A percentile compares a stretch with the other conserved stretches of the same genome.
Conservation (phyloP, 352 stramenopile species). For the Globisporangium cederbergense region DNA sequence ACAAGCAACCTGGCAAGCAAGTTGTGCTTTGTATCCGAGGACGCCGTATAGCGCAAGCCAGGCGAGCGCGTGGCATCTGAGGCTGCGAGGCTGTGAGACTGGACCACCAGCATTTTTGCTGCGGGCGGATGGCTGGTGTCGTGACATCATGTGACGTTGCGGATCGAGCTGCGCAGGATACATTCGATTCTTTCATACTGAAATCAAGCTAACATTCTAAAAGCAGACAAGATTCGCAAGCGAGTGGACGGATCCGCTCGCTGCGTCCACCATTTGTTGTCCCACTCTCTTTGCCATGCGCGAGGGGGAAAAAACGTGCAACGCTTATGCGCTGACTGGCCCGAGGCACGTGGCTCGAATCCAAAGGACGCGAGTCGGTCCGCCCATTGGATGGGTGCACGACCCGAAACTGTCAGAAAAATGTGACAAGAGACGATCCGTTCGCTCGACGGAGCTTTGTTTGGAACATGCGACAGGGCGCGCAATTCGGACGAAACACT, state of each 20-base stretch:
- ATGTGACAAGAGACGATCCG: background rate
- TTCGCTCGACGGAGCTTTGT: background rate
- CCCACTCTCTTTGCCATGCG: background rate
- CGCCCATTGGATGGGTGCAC: slow-evolving; percentile 18
- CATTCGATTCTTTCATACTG: background rate
- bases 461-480: background rate
- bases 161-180: background rate
- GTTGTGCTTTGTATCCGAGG: too few species aligned
- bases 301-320: background rate
- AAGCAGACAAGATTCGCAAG: background rate
- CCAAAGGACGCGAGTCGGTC: slow-evolving; percentile 18
- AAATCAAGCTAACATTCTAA: background rate
- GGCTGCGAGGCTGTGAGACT: too few species aligned
- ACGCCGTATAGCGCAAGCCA: too few species aligned
- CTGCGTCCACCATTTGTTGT: background rate
- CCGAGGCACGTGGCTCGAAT: slow-evolving; percentile 9
- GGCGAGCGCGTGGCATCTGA: too few species aligned
- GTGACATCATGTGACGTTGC: background rate
- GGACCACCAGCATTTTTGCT: too few species aligned
- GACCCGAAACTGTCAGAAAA: slow-evolving; percentile 8
- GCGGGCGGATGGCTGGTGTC: too few species aligned
- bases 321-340: slow-evolving; percentile 10
- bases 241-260: background rate
- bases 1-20: too few species aligned
- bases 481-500: background rate